These are phyloP conservation scores for Hypoxylon sp. DNA, from an alignment of 2,329 filamentous ascomycete genomes.

Conservation along the genomic window DNA sequence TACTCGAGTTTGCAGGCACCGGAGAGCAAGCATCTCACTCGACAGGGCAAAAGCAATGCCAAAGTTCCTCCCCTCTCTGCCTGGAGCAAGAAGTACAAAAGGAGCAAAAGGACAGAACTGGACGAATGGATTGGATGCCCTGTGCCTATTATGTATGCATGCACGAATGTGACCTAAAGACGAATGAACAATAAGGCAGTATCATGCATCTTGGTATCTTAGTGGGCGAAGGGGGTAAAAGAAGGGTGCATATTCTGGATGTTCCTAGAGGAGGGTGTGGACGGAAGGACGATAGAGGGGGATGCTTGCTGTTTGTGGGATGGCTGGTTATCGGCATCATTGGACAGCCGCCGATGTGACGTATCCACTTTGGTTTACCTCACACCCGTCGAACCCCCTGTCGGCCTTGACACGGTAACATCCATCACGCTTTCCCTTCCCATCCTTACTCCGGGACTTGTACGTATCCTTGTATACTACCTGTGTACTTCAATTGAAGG, in stretches of 20 bases:
- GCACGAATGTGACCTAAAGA: constrained; percentile 33
- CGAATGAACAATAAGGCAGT: constrained; percentile 40
- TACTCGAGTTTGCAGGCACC: constrained; percentile 8
- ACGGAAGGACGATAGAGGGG: constrained; percentile 39
- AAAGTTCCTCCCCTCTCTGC: constrained; percentile 33
- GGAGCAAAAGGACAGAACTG: constrained; percentile 24
- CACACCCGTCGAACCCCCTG: constrained; percentile 28
- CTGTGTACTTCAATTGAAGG: constrained; percentile 2
- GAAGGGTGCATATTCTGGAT: constrained; percentile 11
- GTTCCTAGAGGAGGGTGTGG: constrained; percentile 25
- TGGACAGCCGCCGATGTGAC: constrained; percentile 45
- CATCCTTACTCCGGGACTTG: constrained; percentile 15
- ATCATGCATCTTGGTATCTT: constrained; percentile 41
- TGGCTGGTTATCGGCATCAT: constrained; percentile 47
- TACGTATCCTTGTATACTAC: constrained; percentile 8
- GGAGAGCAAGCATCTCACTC: constrained; percentile 20
- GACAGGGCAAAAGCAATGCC: constrained; percentile 18
- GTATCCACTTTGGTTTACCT: constrained; percentile 37
- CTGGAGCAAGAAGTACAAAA: constrained; percentile 39
- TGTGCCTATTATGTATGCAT: constrained; percentile 37
- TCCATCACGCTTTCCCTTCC: constrained; percentile 27
- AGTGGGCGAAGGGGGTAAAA: constrained; percentile 35
- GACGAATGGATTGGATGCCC: constrained; percentile 34
- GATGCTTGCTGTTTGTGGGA: constrained; percentile 43
- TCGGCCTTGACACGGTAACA: constrained; percentile 23